Evolutionary conservation across 2,329 filamentous ascomycete genomes (phyloP), one percentile per base, ranked within the genome.

Genomic region (Arthroderma sp.): DNA sequence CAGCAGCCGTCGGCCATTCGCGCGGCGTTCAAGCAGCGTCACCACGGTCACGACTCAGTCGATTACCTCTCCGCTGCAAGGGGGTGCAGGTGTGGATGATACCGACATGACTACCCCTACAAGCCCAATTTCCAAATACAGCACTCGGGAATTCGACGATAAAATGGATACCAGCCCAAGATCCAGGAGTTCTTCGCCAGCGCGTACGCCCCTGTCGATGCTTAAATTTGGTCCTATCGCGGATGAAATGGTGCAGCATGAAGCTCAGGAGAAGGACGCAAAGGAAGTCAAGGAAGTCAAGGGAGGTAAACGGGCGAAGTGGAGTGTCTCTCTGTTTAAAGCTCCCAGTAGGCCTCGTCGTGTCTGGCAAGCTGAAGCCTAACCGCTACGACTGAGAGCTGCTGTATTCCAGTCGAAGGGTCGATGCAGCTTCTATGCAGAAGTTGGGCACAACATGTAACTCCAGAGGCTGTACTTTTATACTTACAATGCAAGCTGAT

Each of bases 1-100:
- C 61, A 95, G 88, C 70, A 85, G 88, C 66, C 80, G 87, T 13
- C 85, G 81, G 63, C 86, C 86, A 52, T 91, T 94, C 66, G 81
- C 82, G 38, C 87, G 85, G 63, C 82, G 86, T 58, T 86, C 87
- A 0, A 77, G 76, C 39, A 87, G 84, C 62, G 64, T 77, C 49
- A 71, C 73, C 19, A 62, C 63, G 19, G 56, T 58, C 8, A 62
- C 63, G 23, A 60, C 58, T 11, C 19, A 59, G 6, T 58, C 63
- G 6, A 57, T 2, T 61, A 38, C 59, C 7, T 53, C 60, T 1
- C 38, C 11, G 17, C 15, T 17, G 2, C 58, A 61, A 2, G 56
- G 61, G 0, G 56, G 63, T 25, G 51, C 57, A 11, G 44, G 47
- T 15, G 35, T 23, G 13, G 25, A 51, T 11, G 54, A 56, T 13